A percentile compares a stretch with the other conserved stretches of the same genome.
phyloP scores from a whole-genome alignment of 2,329 filamentous ascomycete species.

The Neonectria faginata region DNA sequence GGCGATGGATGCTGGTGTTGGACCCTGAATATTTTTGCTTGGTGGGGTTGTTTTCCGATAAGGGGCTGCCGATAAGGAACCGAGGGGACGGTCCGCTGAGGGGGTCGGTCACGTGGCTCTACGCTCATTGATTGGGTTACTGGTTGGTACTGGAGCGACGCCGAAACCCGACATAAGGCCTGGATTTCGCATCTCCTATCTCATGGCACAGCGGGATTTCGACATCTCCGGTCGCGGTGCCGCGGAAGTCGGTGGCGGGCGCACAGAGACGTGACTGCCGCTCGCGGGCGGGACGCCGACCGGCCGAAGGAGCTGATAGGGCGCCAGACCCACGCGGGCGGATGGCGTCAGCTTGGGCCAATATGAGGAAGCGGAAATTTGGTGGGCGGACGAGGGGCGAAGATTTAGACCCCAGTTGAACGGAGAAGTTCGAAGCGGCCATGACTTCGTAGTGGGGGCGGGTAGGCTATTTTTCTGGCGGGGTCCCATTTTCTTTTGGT shows the following conservation, averaged over 20 bases:
- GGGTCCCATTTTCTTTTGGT: slow-evolving; percentile 30
- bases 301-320: slow-evolving; percentile 37
- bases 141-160: not conserved
- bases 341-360: slow-evolving; percentile 52
- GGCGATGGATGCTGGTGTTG: not conserved
- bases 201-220: slow-evolving; percentile 17
- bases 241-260: slow-evolving; percentile 46
- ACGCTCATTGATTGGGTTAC: not conserved
- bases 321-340: slow-evolving; percentile 32
- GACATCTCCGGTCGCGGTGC: slow-evolving; percentile 46
- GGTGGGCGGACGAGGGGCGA: slow-evolving; percentile 24
- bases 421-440: slow-evolving; percentile 26
- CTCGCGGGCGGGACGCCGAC: slow-evolving; percentile 36
- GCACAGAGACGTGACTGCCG: slow-evolving; percentile 27
- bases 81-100: slow-evolving; percentile 5
- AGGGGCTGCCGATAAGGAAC: not conserved
- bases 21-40: not conserved
- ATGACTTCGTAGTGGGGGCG: not conserved
- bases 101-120: slow-evolving; percentile 11
- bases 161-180: not conserved
- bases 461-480: slow-evolving; percentile 19
- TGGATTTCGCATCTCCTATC: slow-evolving; percentile 40
- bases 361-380: slow-evolving; percentile 36
- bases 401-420: slow-evolving; percentile 12
- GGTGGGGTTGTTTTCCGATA: slow-evolving; percentile 1